These are phyloP conservation scores for Ambrosiella cleistominuta DNA, from an alignment of 2,329 filamentous ascomycete genomes.

Conservation along the genomic window DNA sequence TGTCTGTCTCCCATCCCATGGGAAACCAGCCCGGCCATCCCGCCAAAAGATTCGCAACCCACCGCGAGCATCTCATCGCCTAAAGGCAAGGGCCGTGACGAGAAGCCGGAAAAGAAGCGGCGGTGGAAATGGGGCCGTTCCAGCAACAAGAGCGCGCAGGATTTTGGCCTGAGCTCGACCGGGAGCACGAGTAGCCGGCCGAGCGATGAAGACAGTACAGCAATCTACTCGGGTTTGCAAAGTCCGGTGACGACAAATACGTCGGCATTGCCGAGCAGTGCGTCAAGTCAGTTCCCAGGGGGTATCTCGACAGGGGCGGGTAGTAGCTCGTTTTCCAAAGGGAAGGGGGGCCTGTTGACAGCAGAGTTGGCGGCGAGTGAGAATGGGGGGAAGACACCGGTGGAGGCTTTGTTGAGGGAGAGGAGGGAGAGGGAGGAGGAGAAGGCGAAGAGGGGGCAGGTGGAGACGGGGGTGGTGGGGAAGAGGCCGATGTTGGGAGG, in stretches of 20 bases:
- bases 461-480: conserved; percentile 34
- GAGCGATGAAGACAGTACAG: background rate
- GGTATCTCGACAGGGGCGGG: background rate
- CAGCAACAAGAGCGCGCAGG: background rate
- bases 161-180: conserved; percentile 3
- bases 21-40: conserved; percentile 2
- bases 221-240: conserved; percentile 2
- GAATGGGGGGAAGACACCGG: conserved; percentile 1
- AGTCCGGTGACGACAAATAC: background rate
- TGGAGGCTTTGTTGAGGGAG: conserved; percentile 8
- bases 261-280: background rate
- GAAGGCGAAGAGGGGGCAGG: conserved; percentile 21
- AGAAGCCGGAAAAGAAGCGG: conserved; percentile 5
- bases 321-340: background rate
- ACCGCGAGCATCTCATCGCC: background rate
- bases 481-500: conserved; percentile 51
- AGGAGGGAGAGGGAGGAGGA: conserved; percentile 6
- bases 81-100: background rate
- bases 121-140: conserved; percentile 10
- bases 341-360: background rate
- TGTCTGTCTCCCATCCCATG: conserved; percentile 3
- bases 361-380: background rate
- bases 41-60: background rate
- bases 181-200: background rate
- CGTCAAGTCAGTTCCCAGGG: background rate